Evolutionary conservation across 2,329 filamentous ascomycete species (phyloP).

Genomic region (Westerdykella ornata): DNA sequence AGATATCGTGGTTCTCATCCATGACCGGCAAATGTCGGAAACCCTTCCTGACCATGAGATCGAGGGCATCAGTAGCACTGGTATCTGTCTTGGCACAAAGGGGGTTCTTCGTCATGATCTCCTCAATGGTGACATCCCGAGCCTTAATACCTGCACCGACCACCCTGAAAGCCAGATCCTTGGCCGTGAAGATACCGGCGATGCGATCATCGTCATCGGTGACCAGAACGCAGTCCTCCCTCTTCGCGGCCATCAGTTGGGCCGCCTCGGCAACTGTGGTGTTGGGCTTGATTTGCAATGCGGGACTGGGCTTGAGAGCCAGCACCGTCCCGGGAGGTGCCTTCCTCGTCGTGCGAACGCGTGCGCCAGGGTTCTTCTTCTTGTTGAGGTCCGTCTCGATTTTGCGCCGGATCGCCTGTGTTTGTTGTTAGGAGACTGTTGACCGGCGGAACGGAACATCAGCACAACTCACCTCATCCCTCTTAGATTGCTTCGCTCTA

Average conservation of each 20-base stretch:
- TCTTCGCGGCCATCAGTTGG: conserved; percentile 97
- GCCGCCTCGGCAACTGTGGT: conserved; percentile 94
- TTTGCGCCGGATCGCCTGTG: conserved; percentile 88
- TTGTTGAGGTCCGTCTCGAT: conserved; percentile 97
- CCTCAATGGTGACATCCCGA: conserved; percentile 82
- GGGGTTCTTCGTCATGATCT: conserved; percentile 99
- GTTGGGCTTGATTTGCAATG: conserved; percentile 91
- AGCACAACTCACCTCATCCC: conserved; percentile 76
- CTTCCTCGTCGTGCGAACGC: conserved; percentile 80
- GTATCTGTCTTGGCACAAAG: conserved; percentile 96
- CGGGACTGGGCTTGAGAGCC: conserved; percentile 87
- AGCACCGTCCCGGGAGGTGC: conserved; percentile 94
- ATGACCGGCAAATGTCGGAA: conserved; percentile 97
- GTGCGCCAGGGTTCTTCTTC: conserved; percentile 76
- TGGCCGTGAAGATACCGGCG: conserved; percentile 97
- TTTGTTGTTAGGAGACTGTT: conserved; percentile 12
- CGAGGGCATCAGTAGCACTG: conserved; percentile 91
- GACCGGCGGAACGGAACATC: conserved; percentile 1
- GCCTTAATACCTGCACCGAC: conserved; percentile 88
- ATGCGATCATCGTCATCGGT: conserved; percentile 98
- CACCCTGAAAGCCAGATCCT: conserved; percentile 95
- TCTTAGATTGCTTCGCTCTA: conserved; percentile 91
- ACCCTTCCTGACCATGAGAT: conserved; percentile 96
- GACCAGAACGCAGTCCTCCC: conserved; percentile 94
- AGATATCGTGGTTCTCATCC: conserved; percentile 99